Conservation (phyloP, 1,284 basidiomycete species). For the Irpex sp. region DNA sequence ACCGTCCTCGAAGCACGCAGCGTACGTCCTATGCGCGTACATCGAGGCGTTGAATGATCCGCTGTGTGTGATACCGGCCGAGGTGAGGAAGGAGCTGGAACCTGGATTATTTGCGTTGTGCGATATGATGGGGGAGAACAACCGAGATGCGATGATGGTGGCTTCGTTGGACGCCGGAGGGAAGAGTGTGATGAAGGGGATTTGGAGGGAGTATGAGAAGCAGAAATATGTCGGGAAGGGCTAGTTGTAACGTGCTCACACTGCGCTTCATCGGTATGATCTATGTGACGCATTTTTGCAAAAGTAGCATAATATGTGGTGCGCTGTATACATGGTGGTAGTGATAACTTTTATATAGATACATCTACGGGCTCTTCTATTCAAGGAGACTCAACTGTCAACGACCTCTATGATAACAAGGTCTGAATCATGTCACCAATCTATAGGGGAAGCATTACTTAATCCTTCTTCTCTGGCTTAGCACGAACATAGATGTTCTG, state of each 20-base stretch:
- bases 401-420: no score
- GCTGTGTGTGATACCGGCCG: slow-evolving; percentile 52
- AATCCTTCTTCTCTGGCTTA: slow-evolving; percentile 4
- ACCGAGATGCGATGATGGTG: slow-evolving; percentile 78
- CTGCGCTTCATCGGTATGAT: not conserved
- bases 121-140: slow-evolving; percentile 73
- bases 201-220: slow-evolving; percentile 85
- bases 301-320: not conserved
- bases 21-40: slow-evolving; percentile 75
- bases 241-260: slow-evolving; percentile 24
- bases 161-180: slow-evolving; percentile 68
- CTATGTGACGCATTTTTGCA: not conserved
- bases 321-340: not conserved
- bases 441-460: not conserved
- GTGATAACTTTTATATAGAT: no score
- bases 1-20: slow-evolving; percentile 82
- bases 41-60: slow-evolving; percentile 71
- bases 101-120: slow-evolving; percentile 80
- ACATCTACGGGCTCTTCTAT: no score
- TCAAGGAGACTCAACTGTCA: no score
- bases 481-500: slow-evolving; percentile 42
- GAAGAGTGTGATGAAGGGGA: slow-evolving; percentile 67
- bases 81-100: slow-evolving; percentile 64
- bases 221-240: slow-evolving; percentile 84
- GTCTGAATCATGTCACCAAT: no score